phyloP scores from a whole-genome alignment of 345 rosid genomes.

The Firmiana major region DNA sequence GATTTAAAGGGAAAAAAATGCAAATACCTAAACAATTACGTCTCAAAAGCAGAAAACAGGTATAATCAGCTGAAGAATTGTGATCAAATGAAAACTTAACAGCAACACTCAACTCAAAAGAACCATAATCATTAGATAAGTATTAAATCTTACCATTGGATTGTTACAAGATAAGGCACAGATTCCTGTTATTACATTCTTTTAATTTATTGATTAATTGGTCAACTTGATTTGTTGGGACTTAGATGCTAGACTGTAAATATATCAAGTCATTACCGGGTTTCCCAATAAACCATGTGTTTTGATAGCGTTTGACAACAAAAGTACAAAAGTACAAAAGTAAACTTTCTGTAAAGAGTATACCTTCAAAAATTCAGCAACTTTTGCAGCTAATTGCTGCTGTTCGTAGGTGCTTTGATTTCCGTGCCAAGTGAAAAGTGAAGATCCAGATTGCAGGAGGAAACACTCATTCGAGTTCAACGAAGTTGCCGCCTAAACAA shows the following conservation, averaged over 20 bases:
- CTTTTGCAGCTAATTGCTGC: slow-evolving; percentile 79
- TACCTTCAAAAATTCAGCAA: slow-evolving; percentile 92
- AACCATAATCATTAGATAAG: not conserved
- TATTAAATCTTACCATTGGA: slow-evolving; percentile 4
- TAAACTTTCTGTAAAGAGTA: not conserved
- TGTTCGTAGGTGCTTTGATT: slow-evolving; percentile 90
- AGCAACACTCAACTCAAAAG: not conserved
- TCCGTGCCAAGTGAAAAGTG: slow-evolving; percentile 91
- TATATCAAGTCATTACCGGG: not conserved
- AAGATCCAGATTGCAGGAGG: slow-evolving; percentile 95
- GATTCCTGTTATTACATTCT: not conserved
- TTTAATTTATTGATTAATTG: not conserved
- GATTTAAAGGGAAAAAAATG: not conserved
- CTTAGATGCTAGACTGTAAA: not conserved
- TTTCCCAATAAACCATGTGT: not conserved
- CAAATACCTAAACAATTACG: not conserved
- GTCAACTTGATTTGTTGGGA: not conserved
- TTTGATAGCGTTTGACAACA: not conserved
- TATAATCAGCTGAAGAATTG: not conserved
- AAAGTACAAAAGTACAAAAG: slow-evolving; percentile 1
- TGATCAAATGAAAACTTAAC: not conserved
- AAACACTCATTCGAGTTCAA: slow-evolving; percentile 83
- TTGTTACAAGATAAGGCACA: not conserved
- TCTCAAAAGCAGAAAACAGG: not conserved
- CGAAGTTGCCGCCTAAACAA: slow-evolving; percentile 74